Conservation (phyloP, 495 filamentous ascomycete species). For the Trichoderma asperelloides region DNA sequence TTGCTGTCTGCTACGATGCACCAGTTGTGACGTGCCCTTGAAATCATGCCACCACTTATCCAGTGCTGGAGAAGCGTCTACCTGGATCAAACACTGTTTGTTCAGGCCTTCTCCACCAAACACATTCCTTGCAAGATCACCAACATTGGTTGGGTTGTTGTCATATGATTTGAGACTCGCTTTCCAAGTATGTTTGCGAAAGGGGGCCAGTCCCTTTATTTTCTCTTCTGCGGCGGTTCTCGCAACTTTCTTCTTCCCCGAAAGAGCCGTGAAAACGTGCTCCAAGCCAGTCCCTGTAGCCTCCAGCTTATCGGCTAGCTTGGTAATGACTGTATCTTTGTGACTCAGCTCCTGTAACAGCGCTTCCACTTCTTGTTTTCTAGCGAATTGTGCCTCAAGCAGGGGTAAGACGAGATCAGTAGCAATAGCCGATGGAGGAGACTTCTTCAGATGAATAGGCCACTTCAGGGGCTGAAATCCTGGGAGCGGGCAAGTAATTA, state of each 20-base stretch:
- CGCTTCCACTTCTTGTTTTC: slow-evolving; percentile 39
- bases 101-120: slow-evolving; percentile 26
- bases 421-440: slow-evolving; percentile 44
- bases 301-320: slow-evolving; percentile 71
- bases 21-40: neutral
- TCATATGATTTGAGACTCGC: slow-evolving; percentile 16
- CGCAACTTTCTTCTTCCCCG: slow-evolving; percentile 39
- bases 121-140: slow-evolving; percentile 25
- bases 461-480: slow-evolving; percentile 63
- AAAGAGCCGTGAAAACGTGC: slow-evolving; percentile 58
- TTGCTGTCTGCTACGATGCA: neutral
- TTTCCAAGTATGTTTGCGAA: slow-evolving; percentile 41
- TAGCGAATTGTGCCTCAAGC: slow-evolving; percentile 46
- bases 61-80: slow-evolving; percentile 23
- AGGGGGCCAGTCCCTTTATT: slow-evolving; percentile 47
- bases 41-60: slow-evolving; percentile 41
- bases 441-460: slow-evolving; percentile 51
- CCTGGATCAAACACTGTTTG: slow-evolving; percentile 16
- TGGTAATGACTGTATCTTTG: slow-evolving; percentile 71
- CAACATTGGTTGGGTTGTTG: slow-evolving; percentile 25
- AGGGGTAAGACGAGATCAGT: slow-evolving; percentile 62
- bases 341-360: slow-evolving; percentile 55
- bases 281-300: slow-evolving; percentile 56
- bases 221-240: slow-evolving; percentile 39
- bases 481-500: slow-evolving; percentile 54